Percentiles rank a stretch among this genome's conserved stretches.
phyloP scores from a whole-genome alignment of 179 eudicot species.

The Corrigiola litoralis region DNA sequence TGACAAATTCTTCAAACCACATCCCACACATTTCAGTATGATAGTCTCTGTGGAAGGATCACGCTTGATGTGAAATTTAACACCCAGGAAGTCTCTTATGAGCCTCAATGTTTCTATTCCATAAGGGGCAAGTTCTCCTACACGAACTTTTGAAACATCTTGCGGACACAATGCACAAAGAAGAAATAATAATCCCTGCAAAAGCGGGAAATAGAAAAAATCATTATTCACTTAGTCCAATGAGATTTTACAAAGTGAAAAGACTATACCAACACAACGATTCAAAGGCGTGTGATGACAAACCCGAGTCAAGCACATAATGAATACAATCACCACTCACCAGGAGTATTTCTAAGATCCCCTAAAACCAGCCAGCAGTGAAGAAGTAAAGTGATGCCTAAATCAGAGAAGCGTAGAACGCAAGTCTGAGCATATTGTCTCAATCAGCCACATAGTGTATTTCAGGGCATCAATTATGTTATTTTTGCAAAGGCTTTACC shows the following conservation, averaged over 20 bases:
- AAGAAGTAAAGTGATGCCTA: too few species aligned
- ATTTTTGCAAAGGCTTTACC: too few species aligned
- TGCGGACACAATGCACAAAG: slow-evolving; percentile 84
- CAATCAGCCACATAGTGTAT: too few species aligned
- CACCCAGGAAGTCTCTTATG: slow-evolving; percentile 66
- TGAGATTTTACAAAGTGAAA: not conserved
- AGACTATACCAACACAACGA: not conserved
- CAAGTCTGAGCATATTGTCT: too few species aligned
- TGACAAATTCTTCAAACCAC: slow-evolving; percentile 76
- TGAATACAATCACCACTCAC: too few species aligned
- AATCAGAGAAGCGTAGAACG: too few species aligned
- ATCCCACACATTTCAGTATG: slow-evolving; percentile 74
- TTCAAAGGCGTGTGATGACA: too few species aligned
- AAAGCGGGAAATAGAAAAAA: slow-evolving; percentile 2
- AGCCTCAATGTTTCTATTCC: slow-evolving; percentile 72
- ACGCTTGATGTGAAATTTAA: slow-evolving; percentile 69
- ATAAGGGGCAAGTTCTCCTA: slow-evolving; percentile 69
- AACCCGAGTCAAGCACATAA: too few species aligned
- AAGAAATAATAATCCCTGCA: slow-evolving; percentile 79
- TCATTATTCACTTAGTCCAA: not conserved
- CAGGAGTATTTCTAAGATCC: too few species aligned
- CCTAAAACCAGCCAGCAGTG: too few species aligned
- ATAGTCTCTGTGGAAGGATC: slow-evolving; percentile 80
- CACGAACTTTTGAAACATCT: slow-evolving; percentile 88
- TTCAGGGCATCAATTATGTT: too few species aligned